Conservation (phyloP, 148 eudicot genomes). For the Heliosperma pusillum region DNA sequence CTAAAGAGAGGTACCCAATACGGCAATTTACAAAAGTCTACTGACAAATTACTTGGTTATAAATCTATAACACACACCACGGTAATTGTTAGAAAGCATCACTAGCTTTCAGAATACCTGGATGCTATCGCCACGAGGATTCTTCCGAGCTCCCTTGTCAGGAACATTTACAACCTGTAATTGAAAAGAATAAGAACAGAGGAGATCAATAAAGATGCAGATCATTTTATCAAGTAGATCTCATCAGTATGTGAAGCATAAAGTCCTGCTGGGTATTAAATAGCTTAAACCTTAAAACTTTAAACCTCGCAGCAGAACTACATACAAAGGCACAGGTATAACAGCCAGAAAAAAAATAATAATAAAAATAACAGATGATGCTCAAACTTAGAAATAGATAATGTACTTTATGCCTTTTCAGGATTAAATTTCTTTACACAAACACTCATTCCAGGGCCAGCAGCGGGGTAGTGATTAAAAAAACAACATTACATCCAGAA, state of each 20-base stretch:
- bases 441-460: not conserved
- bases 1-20: not conserved
- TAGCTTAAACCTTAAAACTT: conserved; percentile 8
- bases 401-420: not conserved
- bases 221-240: conserved; percentile 1
- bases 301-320: not conserved
- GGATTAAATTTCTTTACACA: not conserved
- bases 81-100: conserved; percentile 1
- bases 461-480: not conserved
- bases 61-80: not conserved
- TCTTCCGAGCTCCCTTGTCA: conserved; percentile 95
- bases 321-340: not conserved
- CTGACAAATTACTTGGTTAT: not conserved
- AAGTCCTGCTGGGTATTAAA: not conserved
- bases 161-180: conserved; percentile 86
- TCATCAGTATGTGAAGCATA: conserved; percentile 1
- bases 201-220: not conserved
- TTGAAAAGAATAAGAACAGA: conserved; percentile 6
- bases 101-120: conserved; percentile 47
- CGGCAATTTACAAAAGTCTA: not conserved
- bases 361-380: not conserved
- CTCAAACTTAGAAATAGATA: not conserved
- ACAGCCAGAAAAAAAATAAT: not conserved
- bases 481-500: not conserved
- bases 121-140: conserved; percentile 96